Evolutionary conservation across 352 stramenopile genomes (phyloP), one percentile per base, ranked within the genome.

Genomic region (Phytophthora megakarya): DNA sequence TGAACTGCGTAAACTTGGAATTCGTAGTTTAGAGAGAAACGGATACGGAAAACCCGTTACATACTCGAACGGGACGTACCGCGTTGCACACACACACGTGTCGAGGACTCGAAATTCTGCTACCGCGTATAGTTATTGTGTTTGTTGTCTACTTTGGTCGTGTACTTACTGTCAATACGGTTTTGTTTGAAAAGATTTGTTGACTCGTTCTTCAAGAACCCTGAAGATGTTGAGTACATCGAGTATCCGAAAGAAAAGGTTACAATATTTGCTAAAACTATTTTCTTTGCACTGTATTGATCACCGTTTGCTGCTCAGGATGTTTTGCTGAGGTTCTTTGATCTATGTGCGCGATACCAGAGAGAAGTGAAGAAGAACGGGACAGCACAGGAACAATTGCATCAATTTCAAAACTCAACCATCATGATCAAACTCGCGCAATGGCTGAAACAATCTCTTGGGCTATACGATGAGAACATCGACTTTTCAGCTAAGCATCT

Each of bases 61-160:
- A 16, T 93, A 80, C 52, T 67, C 67, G 0, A 48, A 59, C 12
- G 52, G 72, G 25, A 79, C 70, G 42, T 90, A 78, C 46, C 65
- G 61, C 5, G 26, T 93, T 15, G 62, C 70, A 28, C 80, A 91
- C 70, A 90, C 84, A 13, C 71, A 75, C 32, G 70, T 80, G 7
- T 40, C 59, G 7, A 82, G 84, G 9, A 82, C 84, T 5, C 81
- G 79, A 58, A 65, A 87, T 15, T 92, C 75, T 3, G 84, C 82
- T 12, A 65, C 74, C 16, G 78, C 73, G 76, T 87, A 84, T 43
- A 74, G 38, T 13, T 47, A 7, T 35, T 25, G 25, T 38, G 28
- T n/a, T 37, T 32, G 19, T 5, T 2, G 9, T 21, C n/a, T 25
- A 16, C 23, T 15, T 35, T 35, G 30, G 3, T 35, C 8, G 10